Evolutionary conservation across 2,329 filamentous ascomycete species (phyloP), one percentile per base, ranked within the genome.

Genomic region (Exserohilum turcica): DNA sequence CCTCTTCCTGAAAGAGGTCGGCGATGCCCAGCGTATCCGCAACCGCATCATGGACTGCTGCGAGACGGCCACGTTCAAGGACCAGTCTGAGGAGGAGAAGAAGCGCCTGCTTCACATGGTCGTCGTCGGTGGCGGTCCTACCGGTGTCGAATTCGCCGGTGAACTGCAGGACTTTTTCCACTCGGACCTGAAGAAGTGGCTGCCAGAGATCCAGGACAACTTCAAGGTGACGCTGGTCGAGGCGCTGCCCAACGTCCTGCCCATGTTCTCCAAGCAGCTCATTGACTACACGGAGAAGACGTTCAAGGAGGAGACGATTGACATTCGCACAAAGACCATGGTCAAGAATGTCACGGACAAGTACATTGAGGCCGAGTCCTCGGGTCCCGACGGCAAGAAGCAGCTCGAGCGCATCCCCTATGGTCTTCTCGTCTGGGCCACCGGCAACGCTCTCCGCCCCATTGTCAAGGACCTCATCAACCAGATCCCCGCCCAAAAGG

Each of bases 1-100:
- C 66, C 96, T 92, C 81, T 99, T 99, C 85, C 80, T 99, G 74
- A 99, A 99, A 84, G 95, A 99, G 80, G 96, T 99, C 72, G 86
- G 84, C 63, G 95, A 99, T 76, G 94, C 94, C 52, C 94, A 99
- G 79, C 85, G 86, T 72, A 99, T 99, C 74, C 91, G 94, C 73
- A 97, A 93, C 83, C 92, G 91, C 78, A 97, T 99, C 78, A 99
- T 99, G 94, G 94, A 99, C 80, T 99, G 94, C 76, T 92, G 96
- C 66, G 94, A 99, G 81, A 97, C 93, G 31, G 94, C 94, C 46
- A 93, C 91, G 58, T 97, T 99, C 88, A 97, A 97, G 85, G 93
- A 92, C 73, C 94, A 99, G 80, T 82, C 85, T 32, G 80, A 84
- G 13, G 91, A 94, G 63, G 95, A 99, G 79, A 82, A 96, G 73